Conservation (phyloP, 1,284 basidiomycete genomes). For the Bondarzewia mesenterica region DNA sequence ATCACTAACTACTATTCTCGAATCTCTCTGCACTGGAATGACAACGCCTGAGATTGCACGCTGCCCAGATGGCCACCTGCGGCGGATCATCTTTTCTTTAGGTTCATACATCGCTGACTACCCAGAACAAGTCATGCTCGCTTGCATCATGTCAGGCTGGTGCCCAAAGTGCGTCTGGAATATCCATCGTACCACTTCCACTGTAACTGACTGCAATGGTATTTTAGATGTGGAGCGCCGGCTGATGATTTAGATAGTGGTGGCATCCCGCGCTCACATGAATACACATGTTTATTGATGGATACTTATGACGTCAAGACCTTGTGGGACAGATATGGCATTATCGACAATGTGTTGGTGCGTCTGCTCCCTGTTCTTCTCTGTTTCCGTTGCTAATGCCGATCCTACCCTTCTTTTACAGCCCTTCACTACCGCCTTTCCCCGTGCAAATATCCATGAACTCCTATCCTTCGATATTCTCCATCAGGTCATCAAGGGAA, state of each 20-base stretch:
- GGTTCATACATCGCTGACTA: no score
- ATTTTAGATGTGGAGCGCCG: neutral
- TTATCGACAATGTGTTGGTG: neutral
- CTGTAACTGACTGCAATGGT: neutral
- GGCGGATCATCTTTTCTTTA: no score
- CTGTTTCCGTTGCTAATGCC: neutral
- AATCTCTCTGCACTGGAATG: no score
- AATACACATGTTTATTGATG: neutral
- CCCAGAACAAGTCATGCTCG: no score
- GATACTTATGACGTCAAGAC: neutral
- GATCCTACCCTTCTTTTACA: neutral
- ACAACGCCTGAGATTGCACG: no score
- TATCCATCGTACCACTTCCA: neutral
- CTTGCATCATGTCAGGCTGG: conserved; percentile 1
- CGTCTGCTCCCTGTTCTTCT: neutral
- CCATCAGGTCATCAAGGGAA: conserved; percentile 31
- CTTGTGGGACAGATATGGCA: conserved; percentile 5
- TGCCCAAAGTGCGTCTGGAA: conserved; percentile 5
- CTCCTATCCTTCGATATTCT: conserved; percentile 28
- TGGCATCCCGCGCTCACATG: neutral
- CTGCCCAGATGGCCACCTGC: no score
- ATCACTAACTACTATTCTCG: no score
- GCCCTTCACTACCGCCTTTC: conserved; percentile 29
- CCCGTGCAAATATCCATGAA: conserved; percentile 26
- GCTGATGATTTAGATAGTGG: neutral